Percentiles rank a stretch among this genome's conserved stretches.
phyloP scores from a whole-genome alignment of 2,329 filamentous ascomycete species.

The Biscogniauxia mediterranea region DNA sequence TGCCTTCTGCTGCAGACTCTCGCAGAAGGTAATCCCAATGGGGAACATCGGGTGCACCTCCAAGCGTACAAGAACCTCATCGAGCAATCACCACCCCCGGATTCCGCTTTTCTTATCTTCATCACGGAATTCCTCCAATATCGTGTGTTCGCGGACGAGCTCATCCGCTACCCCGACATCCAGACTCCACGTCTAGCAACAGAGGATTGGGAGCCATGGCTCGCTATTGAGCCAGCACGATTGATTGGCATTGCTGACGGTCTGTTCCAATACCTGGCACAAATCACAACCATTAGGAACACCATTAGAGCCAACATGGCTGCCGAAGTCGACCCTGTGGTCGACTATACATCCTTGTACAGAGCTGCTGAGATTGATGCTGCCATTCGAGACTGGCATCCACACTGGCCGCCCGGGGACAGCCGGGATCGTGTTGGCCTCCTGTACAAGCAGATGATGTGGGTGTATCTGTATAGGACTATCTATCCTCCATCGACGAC shows the following conservation, averaged over 20 bases:
- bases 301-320: conserved; percentile 67
- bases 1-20: conserved; percentile 59
- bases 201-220: conserved; percentile 43
- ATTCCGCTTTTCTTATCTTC: conserved; percentile 64
- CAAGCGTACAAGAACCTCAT: conserved; percentile 72
- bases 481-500: conserved; percentile 51
- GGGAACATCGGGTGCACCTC: conserved; percentile 78
- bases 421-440: conserved; percentile 54
- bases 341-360: conserved; percentile 71
- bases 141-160: conserved; percentile 66
- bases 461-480: conserved; percentile 62
- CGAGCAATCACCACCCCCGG: conserved; percentile 55
- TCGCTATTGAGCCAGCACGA: conserved; percentile 47
- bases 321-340: conserved; percentile 60
- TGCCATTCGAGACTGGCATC: conserved; percentile 72
- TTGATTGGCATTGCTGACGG: conserved; percentile 81
- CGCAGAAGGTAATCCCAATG: conserved; percentile 54
- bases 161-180: conserved; percentile 49
- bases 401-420: conserved; percentile 57
- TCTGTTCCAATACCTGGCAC: conserved; percentile 73
- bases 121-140: conserved; percentile 83
- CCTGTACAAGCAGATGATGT: conserved; percentile 65
- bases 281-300: conserved; percentile 76
- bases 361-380: conserved; percentile 74
- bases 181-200: conserved; percentile 38